Evolutionary conservation across 1,139 yeast species (phyloP).

Genomic region (Saccharomyces hybrid): DNA sequence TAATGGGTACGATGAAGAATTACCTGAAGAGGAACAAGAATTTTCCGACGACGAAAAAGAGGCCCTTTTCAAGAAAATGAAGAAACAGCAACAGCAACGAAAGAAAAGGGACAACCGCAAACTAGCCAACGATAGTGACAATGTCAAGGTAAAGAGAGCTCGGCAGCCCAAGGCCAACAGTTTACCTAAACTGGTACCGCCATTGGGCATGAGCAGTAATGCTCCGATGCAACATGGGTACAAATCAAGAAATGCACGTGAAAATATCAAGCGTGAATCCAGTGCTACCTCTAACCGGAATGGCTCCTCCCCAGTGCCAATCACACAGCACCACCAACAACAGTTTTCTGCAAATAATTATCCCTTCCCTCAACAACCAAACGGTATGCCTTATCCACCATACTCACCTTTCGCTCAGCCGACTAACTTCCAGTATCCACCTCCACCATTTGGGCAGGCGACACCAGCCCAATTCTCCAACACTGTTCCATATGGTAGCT

Average conservation of each 20-base stretch:
- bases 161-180: not conserved
- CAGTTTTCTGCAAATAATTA: slow-evolving; percentile 3
- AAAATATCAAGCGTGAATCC: slow-evolving; percentile 1
- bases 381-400: slow-evolving; percentile 2
- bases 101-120: slow-evolving; percentile 6
- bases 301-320: not conserved
- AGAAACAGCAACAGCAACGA: slow-evolving; percentile 35
- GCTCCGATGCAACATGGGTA: slow-evolving; percentile 10
- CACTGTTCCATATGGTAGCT: not conserved
- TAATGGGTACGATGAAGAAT: slow-evolving; percentile 88
- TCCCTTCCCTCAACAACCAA: slow-evolving; percentile 3
- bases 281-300: not conserved
- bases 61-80: slow-evolving; percentile 35
- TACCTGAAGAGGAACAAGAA: slow-evolving; percentile 89
- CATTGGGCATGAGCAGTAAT: not conserved
- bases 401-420: not conserved
- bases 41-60: slow-evolving; percentile 91
- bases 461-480: not conserved
- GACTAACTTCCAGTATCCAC: not conserved
- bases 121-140: not conserved
- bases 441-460: not conserved
- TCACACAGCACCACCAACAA: slow-evolving; percentile 4
- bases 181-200: not conserved
- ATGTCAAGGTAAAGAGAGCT: not conserved
- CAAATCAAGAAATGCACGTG: slow-evolving; percentile 20